A percentile compares a stretch with the other conserved stretches of the same genome.
Conservation (phyloP, 2,329 filamentous ascomycete genomes). For the Lomentospora prolificans region DNA sequence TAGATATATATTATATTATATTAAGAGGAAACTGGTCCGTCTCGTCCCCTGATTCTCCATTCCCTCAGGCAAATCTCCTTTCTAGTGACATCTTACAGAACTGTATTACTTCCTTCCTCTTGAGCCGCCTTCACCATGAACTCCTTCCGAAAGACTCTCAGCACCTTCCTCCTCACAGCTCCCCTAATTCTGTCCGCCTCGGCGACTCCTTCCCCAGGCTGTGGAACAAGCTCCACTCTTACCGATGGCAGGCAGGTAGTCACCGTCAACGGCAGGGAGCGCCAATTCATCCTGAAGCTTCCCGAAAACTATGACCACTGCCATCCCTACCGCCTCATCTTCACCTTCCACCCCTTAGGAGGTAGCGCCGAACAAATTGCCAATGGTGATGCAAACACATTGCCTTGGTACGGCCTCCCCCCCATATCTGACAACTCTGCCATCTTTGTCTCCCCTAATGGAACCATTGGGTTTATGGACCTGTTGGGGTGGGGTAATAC, state of each 20-base stretch:
- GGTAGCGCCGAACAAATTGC: constrained; percentile 26
- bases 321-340: constrained; percentile 29
- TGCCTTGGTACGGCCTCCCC: constrained; percentile 27
- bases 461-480: constrained; percentile 13
- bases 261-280: constrained; percentile 25
- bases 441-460: constrained; percentile 32
- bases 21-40: too few species aligned
- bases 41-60: too few species aligned
- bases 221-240: constrained; percentile 21
- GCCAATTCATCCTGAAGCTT: constrained; percentile 26
- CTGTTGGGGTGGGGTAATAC: constrained; percentile 30
- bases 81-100: too few species aligned
- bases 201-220: constrained; percentile 17
- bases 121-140: too few species aligned
- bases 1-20: too few species aligned
- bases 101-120: too few species aligned
- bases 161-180: background rate
- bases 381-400: constrained; percentile 15
- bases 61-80: too few species aligned
- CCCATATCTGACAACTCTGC: constrained; percentile 22
- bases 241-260: constrained; percentile 22
- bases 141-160: background rate
- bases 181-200: background rate
- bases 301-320: constrained; percentile 29
- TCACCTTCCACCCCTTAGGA: constrained; percentile 28